phyloP scores from a whole-genome alignment of 1,284 basidiomycete species.

The Ganoderma lingzhi region DNA sequence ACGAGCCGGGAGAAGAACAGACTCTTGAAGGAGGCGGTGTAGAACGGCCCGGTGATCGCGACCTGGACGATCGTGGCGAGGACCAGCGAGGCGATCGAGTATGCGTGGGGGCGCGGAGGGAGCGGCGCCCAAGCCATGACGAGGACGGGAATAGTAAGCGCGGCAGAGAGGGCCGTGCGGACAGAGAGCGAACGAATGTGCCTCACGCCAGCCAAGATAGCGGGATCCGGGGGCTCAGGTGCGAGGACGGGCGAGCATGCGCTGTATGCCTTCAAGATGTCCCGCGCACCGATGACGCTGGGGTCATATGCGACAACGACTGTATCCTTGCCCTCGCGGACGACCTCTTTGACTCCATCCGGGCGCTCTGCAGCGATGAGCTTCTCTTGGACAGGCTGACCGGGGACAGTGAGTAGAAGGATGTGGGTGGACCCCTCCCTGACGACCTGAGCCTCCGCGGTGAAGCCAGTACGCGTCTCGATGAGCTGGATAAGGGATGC shows the following conservation, averaged over 20 bases:
- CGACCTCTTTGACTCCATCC: conserved; percentile 33
- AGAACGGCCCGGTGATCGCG: conserved; percentile 49
- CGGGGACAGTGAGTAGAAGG: conserved; percentile 33
- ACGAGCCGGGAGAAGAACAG: conserved; percentile 48
- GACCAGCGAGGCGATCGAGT: conserved; percentile 47
- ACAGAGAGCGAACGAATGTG: conserved; percentile 42
- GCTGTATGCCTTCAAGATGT: conserved; percentile 34
- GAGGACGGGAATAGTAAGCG: conserved; percentile 54
- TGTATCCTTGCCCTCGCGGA: conserved; percentile 31
- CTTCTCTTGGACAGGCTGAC: conserved; percentile 23
- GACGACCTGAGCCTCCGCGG: conserved; percentile 35
- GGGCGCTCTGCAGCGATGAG: conserved; percentile 29
- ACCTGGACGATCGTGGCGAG: conserved; percentile 52
- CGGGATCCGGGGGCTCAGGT: conserved; percentile 39
- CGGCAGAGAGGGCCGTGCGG: conserved; percentile 43
- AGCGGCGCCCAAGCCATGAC: conserved; percentile 55
- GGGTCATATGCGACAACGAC: conserved; percentile 38
- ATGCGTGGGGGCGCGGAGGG: conserved; percentile 42
- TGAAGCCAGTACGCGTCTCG: conserved; percentile 42
- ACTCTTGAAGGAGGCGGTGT: conserved; percentile 46
- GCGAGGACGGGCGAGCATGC: conserved; percentile 37
- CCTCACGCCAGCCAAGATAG: conserved; percentile 38
- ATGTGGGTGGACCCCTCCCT: conserved; percentile 28
- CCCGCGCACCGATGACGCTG: conserved; percentile 36
- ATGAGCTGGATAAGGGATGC: conserved; percentile 36